These are phyloP conservation scores for Ceratocystis huliohia DNA, from an alignment of 2,329 filamentous ascomycete genomes.

Conservation along the genomic window DNA sequence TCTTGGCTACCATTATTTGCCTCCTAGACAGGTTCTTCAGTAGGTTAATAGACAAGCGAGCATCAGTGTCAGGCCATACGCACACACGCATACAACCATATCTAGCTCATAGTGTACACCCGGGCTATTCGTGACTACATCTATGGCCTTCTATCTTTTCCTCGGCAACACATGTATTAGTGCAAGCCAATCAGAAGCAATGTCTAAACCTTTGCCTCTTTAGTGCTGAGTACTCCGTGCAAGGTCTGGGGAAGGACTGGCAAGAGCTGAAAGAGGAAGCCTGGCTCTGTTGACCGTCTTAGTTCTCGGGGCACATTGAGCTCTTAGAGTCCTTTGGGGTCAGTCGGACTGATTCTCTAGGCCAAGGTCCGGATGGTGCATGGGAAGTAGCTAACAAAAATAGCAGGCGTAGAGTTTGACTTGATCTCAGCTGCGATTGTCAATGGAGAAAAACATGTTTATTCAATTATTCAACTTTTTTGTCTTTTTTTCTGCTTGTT, in stretches of 20 bases:
- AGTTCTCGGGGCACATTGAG: neutral
- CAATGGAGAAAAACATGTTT: neutral
- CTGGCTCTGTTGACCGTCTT: neutral
- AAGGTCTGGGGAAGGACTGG: too few relatives aligned
- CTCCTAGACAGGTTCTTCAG: neutral
- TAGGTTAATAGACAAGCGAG: neutral
- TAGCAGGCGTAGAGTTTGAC: neutral
- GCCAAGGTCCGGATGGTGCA: neutral
- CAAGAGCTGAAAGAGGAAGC: neutral
- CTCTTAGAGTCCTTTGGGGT: too few relatives aligned
- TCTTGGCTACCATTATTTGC: neutral
- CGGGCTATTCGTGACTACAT: neutral
- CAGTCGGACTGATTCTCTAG: neutral
- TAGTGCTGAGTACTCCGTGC: neutral
- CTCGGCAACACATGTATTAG: neutral
- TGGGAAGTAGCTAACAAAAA: neutral
- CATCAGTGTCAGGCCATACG: neutral
- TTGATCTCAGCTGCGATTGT: neutral
- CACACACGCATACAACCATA: neutral
- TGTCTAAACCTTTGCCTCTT: neutral
- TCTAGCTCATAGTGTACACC: neutral
- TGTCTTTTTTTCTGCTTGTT: neutral
- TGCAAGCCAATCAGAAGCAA: neutral
- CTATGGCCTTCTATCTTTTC: neutral
- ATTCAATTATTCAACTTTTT: neutral